Evolutionary conservation across 2,329 filamentous ascomycete species (phyloP).

Genomic region (Penicillium rolfsii): DNA sequence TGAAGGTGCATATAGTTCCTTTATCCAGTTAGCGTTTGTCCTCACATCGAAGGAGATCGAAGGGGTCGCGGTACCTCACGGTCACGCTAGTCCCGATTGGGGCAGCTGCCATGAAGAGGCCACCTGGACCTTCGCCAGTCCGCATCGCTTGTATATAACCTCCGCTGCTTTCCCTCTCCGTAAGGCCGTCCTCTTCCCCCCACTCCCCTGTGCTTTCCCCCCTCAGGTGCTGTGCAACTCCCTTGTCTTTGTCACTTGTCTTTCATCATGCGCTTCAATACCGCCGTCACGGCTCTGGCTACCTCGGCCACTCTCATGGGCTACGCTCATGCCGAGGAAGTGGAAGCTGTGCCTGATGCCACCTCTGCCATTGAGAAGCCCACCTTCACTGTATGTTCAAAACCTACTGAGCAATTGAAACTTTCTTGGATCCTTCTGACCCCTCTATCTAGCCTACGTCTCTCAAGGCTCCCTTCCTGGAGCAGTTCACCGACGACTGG

Average conservation of each 20-base stretch:
- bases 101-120: constrained; percentile 44
- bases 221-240: constrained; percentile 28
- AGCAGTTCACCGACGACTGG: constrained; percentile 98
- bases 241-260: constrained; percentile 14
- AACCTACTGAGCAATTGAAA: background rate
- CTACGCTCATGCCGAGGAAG: constrained; percentile 69
- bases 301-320: constrained; percentile 70
- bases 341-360: constrained; percentile 60
- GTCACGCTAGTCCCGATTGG: constrained; percentile 30
- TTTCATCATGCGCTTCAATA: constrained; percentile 78
- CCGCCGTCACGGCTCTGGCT: constrained; percentile 70
- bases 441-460: constrained; percentile 68
- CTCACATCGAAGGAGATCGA: constrained; percentile 18
- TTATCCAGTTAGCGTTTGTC: background rate
- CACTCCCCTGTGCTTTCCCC: constrained; percentile 17
- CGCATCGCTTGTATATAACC: constrained; percentile 38
- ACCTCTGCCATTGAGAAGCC: constrained; percentile 69
- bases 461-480: constrained; percentile 91
- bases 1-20: background rate
- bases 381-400: constrained; percentile 78
- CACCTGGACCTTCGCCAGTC: constrained; percentile 42
- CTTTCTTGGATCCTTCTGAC: constrained; percentile 9
- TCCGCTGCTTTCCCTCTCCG: constrained; percentile 28
- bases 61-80: constrained; percentile 16
- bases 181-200: constrained; percentile 18